Evolutionary conservation across 352 stramenopile genomes (phyloP).

Genomic region (Globisporangium spinosum): DNA sequence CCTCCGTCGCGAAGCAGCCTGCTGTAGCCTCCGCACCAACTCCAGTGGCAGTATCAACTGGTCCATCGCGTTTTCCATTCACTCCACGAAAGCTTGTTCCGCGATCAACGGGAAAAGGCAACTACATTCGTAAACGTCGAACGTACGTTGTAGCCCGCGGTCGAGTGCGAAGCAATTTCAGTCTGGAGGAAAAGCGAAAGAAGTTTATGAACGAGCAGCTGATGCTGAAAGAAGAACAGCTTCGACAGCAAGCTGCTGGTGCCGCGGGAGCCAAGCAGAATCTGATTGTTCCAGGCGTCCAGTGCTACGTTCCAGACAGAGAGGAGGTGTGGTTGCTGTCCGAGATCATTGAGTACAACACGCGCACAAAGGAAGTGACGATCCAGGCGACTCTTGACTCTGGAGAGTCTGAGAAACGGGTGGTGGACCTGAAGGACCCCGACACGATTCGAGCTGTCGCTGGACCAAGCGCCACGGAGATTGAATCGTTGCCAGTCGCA

Average conservation of each 20-base stretch:
- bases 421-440: conserved; percentile 80
- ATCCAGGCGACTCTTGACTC: conserved; percentile 70
- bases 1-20: conserved; percentile 10
- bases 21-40: conserved; percentile 6
- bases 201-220: conserved; percentile 84
- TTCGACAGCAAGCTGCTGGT: conserved; percentile 52
- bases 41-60: not conserved
- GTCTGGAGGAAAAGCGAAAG: conserved; percentile 78
- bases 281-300: conserved; percentile 82
- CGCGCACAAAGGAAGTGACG: conserved; percentile 74
- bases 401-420: conserved; percentile 57
- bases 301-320: conserved; percentile 88
- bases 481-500: conserved; percentile 80
- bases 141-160: conserved; percentile 62
- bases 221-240: conserved; percentile 75
- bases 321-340: conserved; percentile 83
- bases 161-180: conserved; percentile 54
- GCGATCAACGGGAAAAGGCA: conserved; percentile 59
- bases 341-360: conserved; percentile 83
- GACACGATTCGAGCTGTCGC: conserved; percentile 82
- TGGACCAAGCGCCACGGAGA: conserved; percentile 65
- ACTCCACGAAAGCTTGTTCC: conserved; percentile 45
- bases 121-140: conserved; percentile 72
- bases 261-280: conserved; percentile 70
- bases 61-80: conserved; percentile 39